Base-by-base conservation (phyloP, 2,329 filamentous ascomycete genomes). In the Cyclaneusma minus region DNA sequence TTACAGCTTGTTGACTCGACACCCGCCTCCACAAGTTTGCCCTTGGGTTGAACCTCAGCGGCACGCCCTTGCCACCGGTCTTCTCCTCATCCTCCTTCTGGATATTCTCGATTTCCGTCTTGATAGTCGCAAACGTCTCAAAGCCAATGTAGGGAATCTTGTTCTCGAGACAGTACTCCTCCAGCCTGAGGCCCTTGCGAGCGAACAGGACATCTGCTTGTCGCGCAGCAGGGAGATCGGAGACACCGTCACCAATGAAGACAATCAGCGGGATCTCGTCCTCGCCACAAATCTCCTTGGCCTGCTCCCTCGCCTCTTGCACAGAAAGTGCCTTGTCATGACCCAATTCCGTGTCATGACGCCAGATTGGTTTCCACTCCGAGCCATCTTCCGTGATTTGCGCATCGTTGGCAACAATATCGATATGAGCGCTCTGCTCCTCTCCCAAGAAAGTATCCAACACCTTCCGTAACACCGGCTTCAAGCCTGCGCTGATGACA, bases 181-280 rank as follows among this genome's bases (percentile, higher is more conserved):
- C 73, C 10, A 78, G 54, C 2, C 65, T 54, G 20, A 78, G 53
- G 1, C 72, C 71, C n/a, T 63, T 59, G 7, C 72, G 61, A 1
- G 73, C 71, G 40, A 78, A 78, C 7, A 79, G 60, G 0, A 78
- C 66, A 41, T 78, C 73, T 2, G 72, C 69, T 41, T 78, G 61
- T 16, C 68, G 56, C 1, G 73, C 71, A 3, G 71, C 72, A 0
- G 73, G 62, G 2, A 78, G 56, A 41, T 78, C 73, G 0, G 68
- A 74, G 5, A 78, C 69, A 13, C 72, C 73, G 40, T 78, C 73
- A 25, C 73, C 72, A 36, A 78, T 75, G 50, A 78, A 79, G 27
- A 78, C 55, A 37, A 78, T 73, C 27, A 77, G 52, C 1, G 72
- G 72, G 24, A 76, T 61, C 3, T 67, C 66, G 29, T 64, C 69